phyloP scores from a whole-genome alignment of 2,329 filamentous ascomycete species.

The Botrytis fragariae region DNA sequence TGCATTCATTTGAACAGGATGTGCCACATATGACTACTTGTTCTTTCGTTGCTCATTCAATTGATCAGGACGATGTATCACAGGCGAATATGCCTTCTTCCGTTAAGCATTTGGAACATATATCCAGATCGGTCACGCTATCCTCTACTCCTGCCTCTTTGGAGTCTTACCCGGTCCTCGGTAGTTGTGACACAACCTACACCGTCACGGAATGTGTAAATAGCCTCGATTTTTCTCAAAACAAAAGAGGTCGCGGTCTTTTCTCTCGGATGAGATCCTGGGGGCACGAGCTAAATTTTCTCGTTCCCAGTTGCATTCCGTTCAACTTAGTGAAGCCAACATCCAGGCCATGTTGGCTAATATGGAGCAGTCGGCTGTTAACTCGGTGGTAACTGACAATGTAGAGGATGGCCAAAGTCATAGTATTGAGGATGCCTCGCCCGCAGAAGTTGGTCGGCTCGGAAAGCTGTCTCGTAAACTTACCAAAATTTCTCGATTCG shows the following conservation, averaged over 20 bases:
- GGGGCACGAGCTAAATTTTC: neutral
- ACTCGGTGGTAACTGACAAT: accelerated
- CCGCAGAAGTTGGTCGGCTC: neutral
- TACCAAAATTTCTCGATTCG: neutral
- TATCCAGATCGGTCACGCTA: neutral
- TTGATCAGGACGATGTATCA: too few species aligned
- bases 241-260: neutral
- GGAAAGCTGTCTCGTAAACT: neutral
- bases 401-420: neutral
- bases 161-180: neutral
- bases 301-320: neutral
- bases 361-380: neutral
- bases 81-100: neutral
- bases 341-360: accelerated
- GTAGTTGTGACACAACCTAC: neutral
- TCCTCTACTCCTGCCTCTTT: neutral
- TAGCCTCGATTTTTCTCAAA: neutral
- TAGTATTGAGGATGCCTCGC: neutral
- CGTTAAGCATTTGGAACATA: neutral
- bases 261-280: neutral
- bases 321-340: neutral
- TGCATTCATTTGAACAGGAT: neutral
- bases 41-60: neutral
- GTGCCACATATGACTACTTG: neutral
- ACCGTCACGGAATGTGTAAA: neutral